These are phyloP conservation scores for Beta lomatogona DNA, from an alignment of 179 eudicot species.

Conservation along the genomic window DNA sequence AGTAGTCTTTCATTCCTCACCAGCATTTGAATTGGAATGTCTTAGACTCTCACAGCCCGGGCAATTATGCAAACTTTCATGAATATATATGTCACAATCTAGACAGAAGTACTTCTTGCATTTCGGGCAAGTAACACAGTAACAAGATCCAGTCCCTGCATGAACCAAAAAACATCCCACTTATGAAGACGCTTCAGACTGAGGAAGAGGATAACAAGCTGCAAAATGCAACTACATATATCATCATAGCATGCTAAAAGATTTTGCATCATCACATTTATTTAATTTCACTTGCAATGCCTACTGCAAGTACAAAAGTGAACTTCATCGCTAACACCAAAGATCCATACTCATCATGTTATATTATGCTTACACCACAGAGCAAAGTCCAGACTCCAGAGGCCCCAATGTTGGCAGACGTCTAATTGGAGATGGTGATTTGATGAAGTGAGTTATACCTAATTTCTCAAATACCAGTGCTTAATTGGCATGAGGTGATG, in stretches of 20 bases:
- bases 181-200: neutral
- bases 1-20: conserved; percentile 16
- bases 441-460: neutral
- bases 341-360: neutral
- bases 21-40: conserved; percentile 41
- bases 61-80: conserved; percentile 92
- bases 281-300: neutral
- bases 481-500: neutral
- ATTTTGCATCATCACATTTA: neutral
- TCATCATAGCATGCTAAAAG: neutral
- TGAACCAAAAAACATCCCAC: conserved; percentile 10
- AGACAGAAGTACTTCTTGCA: conserved; percentile 81
- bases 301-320: neutral
- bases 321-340: neutral
- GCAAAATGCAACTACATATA: neutral
- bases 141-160: conserved; percentile 63
- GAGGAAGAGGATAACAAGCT: conserved; percentile 2
- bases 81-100: conserved; percentile 91
- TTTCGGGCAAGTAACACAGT: conserved; percentile 71
- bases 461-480: neutral
- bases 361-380: neutral
- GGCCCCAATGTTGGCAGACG: neutral
- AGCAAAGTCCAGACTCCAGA: neutral
- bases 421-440: neutral
- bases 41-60: conserved; percentile 91